Evolutionary conservation across 2,329 filamentous ascomycete species (phyloP), one percentile per base, ranked within the genome.

Genomic region (Colletotrichum brevisporum): DNA sequence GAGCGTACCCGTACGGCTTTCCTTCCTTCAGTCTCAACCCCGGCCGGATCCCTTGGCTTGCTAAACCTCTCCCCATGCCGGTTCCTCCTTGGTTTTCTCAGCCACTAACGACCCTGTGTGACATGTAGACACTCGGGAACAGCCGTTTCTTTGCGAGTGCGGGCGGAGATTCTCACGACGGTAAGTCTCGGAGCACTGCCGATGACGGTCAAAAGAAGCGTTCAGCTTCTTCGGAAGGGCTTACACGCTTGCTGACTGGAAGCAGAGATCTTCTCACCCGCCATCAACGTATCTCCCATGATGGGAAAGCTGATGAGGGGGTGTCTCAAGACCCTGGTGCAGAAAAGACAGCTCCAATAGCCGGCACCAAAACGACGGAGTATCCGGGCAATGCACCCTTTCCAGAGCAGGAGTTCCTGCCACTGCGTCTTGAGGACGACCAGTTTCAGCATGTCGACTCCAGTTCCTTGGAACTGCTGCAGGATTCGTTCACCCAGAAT

Each of bases 91-190:
- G 6, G 1, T 31, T 31, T 8, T 5, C 8, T 31, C 9, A 8
- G 27, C 2, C 5, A 31, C 27, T 31, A 9, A 31, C 27, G 8
- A 5, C 45, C 16, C 6, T n/a, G 3, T 43, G 41, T 6, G 2
- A 16, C n/a, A 6, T 47, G n/a, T 60, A 81, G 78, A 79, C 66
- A 80, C 77, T 6, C 73, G 73, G 18, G 78, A 80, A 56, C 76
- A 73, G 43, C 77, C 77, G 5, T 80, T 78, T 69, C 57, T 48
- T 13, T 79, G 78, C 56, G 69, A 73, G 16, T 79, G 77, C 62
- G 77, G 76, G 5, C 73, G 71, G 31, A 67, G 67, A 16, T 79
- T 78, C 51, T 74, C 77, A 5, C 74, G 77, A 61, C 74, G 75
- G 77, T 79, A 71, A 71, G 75, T 58, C 43, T 24, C 36, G 27